Base-by-base conservation (phyloP, 768 basidiomycete species). In the Boletus rubescentipes region DNA sequence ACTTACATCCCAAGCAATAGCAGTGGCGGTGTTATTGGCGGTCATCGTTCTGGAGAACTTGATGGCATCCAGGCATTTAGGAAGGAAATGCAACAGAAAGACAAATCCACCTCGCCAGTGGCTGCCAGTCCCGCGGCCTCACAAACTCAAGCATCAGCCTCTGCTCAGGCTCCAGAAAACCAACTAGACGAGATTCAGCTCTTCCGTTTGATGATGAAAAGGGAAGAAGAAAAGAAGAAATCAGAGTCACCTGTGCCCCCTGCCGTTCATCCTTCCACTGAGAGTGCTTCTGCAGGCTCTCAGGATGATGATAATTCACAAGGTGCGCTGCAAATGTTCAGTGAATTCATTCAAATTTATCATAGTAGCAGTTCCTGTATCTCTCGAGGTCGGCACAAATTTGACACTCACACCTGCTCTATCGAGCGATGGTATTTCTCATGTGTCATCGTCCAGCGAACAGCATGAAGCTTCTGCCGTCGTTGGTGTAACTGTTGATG, bases 1-100 rank as follows among this genome's bases (percentile, higher is more conserved):
- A 84, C 88, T 18, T 91, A 91, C 66, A 79, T 91, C 55, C 89
- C 90, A 12, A 77, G 73, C 46, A 78, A 77, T 21, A 67, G 82
- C 16, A 73, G 72, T 31, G 73, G 75, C 43, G 87, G 86, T 14
- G 84, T 89, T 49, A 75, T 89, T 49, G 87, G 88, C 16, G 81
- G 81, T 9, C 80, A 80, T 55, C 74, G 73, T 31, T 68, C 72
- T 26, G 91, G 87, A 18, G 87, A 88, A 63, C 73, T 91, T 23
- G 91, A 93, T 67, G 83, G 87, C 34, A 90, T 93, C 31, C 91
- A 93, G 62, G 89, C 85, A 2, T 93, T 90, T 83, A 93, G 91
- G 77, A 89, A 86, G 67, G 87, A 83, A 43, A 78, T 90, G 75
- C 91, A 87, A 64, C 87, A 88, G 69, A 87, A 84, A 59, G 86